Base-by-base conservation (phyloP, 179 eudicot genomes). In the Silene vulgaris region DNA sequence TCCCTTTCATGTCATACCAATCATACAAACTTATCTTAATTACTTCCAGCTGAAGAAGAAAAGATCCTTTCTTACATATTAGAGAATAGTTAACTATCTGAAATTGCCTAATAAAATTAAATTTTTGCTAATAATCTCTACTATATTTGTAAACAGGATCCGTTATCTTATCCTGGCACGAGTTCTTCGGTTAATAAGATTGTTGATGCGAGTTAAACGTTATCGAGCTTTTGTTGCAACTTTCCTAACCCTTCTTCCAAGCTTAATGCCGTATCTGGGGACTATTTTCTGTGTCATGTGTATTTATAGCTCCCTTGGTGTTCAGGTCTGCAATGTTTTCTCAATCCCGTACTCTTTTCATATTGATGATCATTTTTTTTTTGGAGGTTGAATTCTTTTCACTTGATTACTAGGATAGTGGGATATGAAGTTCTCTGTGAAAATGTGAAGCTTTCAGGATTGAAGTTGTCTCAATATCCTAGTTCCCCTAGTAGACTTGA, bases 131-230 rank as follows among this genome's bases (percentile, higher is more conserved):
- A 60, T 63, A 66, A 78, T 19, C n/a, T 26, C 40, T 23, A 40
- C 11, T 54, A 20, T 75, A 8, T 77, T 19, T 68, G 7, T 69
- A 68, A 71, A 64, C 92, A 94, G 98, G 99, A 95, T 95, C 72
- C 99, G 99, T 60, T 95, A 95, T 86, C 99, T 95, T 81, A 87
- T 92, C 79, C 91, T 95, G 74, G 97, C 97, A 64, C 89, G 99
- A 86, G 88, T 95, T 88, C 80, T 95, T 80, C 82, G 99, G 48
- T 75, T 95, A 62, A 87, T 89, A 74, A 90, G 99, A 86, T 85
- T 95, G 74, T 77, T 93, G 85, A 89, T 95, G 97, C 90, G 82
- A 77, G 93, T 95, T 81, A 76, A 84, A 72, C 89, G 85, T 43
- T 95, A 89, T 82, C 88, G 97, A 68, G 97, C 97, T 71, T 95